Base-by-base conservation (phyloP, 192 early-diverging fungal genomes). In the Podila horticola region DNA sequence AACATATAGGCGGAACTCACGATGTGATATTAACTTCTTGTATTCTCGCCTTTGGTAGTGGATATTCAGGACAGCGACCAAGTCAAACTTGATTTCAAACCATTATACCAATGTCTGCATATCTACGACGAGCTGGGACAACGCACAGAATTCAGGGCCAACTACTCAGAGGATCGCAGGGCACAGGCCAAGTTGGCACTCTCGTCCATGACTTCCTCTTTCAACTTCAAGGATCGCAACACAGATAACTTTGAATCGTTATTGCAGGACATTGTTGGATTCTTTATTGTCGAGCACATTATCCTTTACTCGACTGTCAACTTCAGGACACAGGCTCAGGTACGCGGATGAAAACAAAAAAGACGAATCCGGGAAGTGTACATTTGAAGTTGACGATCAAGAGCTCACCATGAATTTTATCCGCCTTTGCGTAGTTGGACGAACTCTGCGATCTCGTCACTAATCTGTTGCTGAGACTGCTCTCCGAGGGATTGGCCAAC, bases 41-140 rank as follows among this genome's bases (percentile, higher is more conserved):
- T 36, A 41, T 20, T 19, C 51, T 67, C 26, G 41, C 41, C 8
- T 62, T 58, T 15, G 31, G 49, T 74, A 94, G 93, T 86, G 28
- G 88, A 89, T 58, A 87, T 89, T 38, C 45, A 92, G 50, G 90
- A 93, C 67, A 85, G 88, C n/a, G 91, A 91, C 28, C 88, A 91
- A 17, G 83, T 93, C 28, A 83, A 95, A 22, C 89, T 99, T 62
- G 96, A 98, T 74, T 95, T 99, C 86, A 92, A 92, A 69, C 96
- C 97, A 24, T 87, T 99, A 61, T 98, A 96, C 85, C 95, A 96
- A 83, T 97, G 97, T 77, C 86, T 99, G 64, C 96, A 99, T 66
- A 97, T 99, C 51, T 92, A 99, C 82, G 95, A 96, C 65, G 94
- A 95, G 28, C 90, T 99, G 13, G 97, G 97, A 3, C 92, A 94